Conservation (phyloP, 2,329 filamentous ascomycete species). For the Sphaceloma murrayae region DNA sequence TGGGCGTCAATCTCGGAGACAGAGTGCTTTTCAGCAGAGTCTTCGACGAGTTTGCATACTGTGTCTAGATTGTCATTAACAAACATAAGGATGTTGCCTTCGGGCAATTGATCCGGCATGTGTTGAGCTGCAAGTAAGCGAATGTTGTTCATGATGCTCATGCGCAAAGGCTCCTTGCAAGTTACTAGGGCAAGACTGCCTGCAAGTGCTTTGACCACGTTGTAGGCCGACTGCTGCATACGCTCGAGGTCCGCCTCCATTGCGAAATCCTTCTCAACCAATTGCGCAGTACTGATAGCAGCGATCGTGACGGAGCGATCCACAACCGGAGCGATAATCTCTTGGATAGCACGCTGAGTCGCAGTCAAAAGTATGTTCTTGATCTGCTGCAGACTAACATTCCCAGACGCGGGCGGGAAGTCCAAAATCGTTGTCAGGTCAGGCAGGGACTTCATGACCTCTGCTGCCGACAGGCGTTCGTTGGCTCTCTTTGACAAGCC, state of each 20-base stretch:
- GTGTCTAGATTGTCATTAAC: conserved; percentile 95
- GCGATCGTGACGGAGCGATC: conserved; percentile 97
- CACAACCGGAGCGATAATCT: conserved; percentile 95
- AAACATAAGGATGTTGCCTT: conserved; percentile 95
- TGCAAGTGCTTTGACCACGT: conserved; percentile 88
- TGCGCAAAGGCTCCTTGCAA: conserved; percentile 89
- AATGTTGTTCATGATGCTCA: conserved; percentile 96
- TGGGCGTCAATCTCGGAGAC: conserved; percentile 91
- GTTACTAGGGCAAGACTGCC: conserved; percentile 94
- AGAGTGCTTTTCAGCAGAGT: conserved; percentile 87
- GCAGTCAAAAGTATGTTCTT: conserved; percentile 72
- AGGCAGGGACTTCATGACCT: conserved; percentile 70
- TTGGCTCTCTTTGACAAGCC: conserved; percentile 53
- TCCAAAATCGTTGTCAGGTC: conserved; percentile 71
- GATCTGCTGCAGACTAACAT: conserved; percentile 58
- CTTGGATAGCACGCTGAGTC: conserved; percentile 79
- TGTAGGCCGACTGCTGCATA: conserved; percentile 75
- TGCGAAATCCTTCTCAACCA: conserved; percentile 92
- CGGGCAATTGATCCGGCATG: conserved; percentile 64
- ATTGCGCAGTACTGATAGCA: conserved; percentile 88
- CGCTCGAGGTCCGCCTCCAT: conserved; percentile 85
- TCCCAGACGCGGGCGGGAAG: conserved; percentile 68
- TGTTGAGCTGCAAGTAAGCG: conserved; percentile 62
- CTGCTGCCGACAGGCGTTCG: conserved; percentile 65
- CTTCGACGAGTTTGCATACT: conserved; percentile 88